These are phyloP conservation scores for Coffea eugenioides DNA, from an alignment of 257 asterid species.

Conservation along the genomic window DNA sequence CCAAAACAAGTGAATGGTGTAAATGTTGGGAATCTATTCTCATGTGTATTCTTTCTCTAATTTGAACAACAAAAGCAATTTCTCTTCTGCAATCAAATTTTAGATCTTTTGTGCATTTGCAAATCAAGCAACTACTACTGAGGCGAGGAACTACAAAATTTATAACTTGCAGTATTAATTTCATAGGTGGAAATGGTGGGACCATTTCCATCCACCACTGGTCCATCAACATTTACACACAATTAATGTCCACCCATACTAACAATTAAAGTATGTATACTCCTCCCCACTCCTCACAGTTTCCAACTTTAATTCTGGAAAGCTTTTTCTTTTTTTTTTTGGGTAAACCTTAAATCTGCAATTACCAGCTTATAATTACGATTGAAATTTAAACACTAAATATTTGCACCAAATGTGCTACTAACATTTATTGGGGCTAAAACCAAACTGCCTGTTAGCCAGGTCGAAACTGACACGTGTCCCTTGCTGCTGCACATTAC, in stretches of 20 bases:
- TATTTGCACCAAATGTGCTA: too few relatives aligned
- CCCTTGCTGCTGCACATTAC: slow-evolving; percentile 89
- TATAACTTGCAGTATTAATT: background rate
- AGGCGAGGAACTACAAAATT: too few relatives aligned
- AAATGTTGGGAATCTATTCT: background rate
- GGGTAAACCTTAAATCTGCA: background rate
- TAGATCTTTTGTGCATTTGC: too few relatives aligned
- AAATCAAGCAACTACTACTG: too few relatives aligned
- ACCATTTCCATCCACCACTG: background rate
- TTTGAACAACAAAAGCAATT: too few relatives aligned
- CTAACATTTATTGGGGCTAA: slow-evolving; percentile 75
- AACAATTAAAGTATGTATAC: too few relatives aligned
- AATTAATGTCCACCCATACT: background rate
- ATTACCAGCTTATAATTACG: too few relatives aligned
- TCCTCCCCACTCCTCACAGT: background rate
- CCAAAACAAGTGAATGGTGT: background rate
- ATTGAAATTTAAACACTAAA: too few relatives aligned
- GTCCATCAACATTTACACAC: background rate
- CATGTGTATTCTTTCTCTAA: background rate
- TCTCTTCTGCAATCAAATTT: too few relatives aligned
- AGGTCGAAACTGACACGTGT: slow-evolving; percentile 70
- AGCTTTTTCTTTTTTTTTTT: too few relatives aligned
- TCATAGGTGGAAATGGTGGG: background rate
- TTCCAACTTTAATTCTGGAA: background rate
- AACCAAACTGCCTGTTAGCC: slow-evolving; percentile 52